Evolutionary conservation across 805 yeast species (phyloP), one percentile per base, ranked within the genome.

Genomic region (Candida sonorensis): DNA sequence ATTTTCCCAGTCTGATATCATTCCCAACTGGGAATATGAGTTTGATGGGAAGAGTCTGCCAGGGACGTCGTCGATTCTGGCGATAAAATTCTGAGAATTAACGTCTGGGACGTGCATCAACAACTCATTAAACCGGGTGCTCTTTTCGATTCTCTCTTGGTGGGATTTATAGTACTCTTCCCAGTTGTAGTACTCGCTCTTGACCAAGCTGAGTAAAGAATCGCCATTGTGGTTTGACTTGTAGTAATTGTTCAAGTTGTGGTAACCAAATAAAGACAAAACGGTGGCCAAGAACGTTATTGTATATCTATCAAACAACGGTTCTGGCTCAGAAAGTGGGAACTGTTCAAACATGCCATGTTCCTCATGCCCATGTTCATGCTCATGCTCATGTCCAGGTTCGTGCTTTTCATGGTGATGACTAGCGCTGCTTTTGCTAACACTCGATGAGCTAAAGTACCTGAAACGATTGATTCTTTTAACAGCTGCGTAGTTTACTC

Each of bases 181-280:
- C 21, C 48, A 26, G 3, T 51, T 45, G 27, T 38, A 14, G 20
- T 35, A 29, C 9, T 51, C 48, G 7, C 28, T 32, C 18, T 38
- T 37, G 12, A 50, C 18, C 5, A 35, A 14, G 2, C 53, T 36
- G n/a, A 45, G 20, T 4, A 57, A 19, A 1, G 60, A 39, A 5
- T 41, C 31, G 17, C 59, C 59, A 6, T 48, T 48, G 35, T 72
- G 70, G 36, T 64, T 65, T 38, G 59, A 62, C 48, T 67, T 66
- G 36, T 70, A 75, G 32, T 66, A 60, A 46, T 66, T 69, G 47
- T 76, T 71, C 33, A 58, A 59, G 46, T 65, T 61, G 49, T 66
- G 58, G 44, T 67, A 67, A 46, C 72, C 67, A 45, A 61, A 62
- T 14, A 67, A 57, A 4, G 44, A 40, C 7, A 41, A 30, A 2